phyloP scores from a whole-genome alignment of 306 rosid species.

The Vicia faba region DNA sequence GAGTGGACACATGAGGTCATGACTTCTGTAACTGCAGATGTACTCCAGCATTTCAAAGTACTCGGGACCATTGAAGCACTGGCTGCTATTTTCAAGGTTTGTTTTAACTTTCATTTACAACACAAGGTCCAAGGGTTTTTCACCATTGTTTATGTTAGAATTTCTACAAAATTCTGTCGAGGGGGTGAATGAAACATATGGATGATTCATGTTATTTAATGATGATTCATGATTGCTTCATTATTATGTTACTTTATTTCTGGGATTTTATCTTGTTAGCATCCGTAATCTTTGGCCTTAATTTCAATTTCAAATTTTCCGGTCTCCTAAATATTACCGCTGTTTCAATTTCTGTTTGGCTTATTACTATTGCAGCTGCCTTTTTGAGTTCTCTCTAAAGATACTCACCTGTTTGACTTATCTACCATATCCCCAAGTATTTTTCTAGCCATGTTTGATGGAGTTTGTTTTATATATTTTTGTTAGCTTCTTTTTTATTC shows the following conservation, averaged over 20 bases:
- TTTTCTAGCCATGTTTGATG: background rate
- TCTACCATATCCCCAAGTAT: background rate
- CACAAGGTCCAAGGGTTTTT: constrained; percentile 13
- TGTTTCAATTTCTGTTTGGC: constrained; percentile 13
- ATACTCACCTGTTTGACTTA: background rate
- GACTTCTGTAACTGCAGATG: constrained; percentile 62
- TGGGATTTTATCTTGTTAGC: constrained; percentile 8
- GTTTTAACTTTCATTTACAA: constrained; percentile 31
- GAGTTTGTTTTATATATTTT: background rate
- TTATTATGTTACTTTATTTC: constrained; percentile 3
- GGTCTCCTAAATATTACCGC: background rate
- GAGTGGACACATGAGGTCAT: constrained; percentile 84
- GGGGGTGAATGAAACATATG: constrained; percentile 3
- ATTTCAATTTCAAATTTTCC: background rate
- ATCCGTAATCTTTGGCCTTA: background rate
- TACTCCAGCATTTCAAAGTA: constrained; percentile 69
- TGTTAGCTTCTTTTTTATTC: constrained; percentile 4
- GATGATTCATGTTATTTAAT: constrained; percentile 12
- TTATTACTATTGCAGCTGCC: background rate
- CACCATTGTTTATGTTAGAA: constrained; percentile 24
- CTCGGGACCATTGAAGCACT: constrained; percentile 81
- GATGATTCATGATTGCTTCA: background rate
- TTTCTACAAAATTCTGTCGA: constrained; percentile 8
- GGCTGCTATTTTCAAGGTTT: constrained; percentile 91
- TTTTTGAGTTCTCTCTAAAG: constrained; percentile 9